Percentiles rank a stretch among this genome's conserved stretches.
phyloP scores from a whole-genome alignment of 163 green algal species.

The Chlorella variabilis region DNA sequence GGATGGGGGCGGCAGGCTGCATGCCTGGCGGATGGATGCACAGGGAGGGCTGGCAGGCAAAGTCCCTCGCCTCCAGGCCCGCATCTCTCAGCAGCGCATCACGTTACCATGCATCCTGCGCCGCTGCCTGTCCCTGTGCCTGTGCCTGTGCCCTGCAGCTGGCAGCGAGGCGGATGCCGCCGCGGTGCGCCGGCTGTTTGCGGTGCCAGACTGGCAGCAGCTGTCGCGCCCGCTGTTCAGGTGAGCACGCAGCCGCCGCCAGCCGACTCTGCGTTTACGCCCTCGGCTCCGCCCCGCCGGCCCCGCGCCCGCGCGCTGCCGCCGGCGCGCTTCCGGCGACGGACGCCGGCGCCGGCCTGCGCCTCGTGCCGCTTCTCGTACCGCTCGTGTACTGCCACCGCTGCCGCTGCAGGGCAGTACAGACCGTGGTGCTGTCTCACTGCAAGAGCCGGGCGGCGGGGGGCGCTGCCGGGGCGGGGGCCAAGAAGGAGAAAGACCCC shows the following conservation, averaged over 20 bases:
- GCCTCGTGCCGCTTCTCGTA: too few relatives aligned
- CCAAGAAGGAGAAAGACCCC: slow-evolving; percentile 44
- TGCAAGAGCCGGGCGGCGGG: background rate
- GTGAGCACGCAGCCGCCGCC: background rate
- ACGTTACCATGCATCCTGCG: too few relatives aligned
- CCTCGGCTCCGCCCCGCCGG: background rate
- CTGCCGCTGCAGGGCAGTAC: slow-evolving; percentile 14
- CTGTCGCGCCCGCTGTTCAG: slow-evolving; percentile 36
- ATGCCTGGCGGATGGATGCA: background rate
- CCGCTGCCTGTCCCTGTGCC: too few relatives aligned
- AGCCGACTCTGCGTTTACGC: too few relatives aligned
- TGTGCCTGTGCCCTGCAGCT: background rate
- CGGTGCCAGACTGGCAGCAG: slow-evolving; percentile 5
- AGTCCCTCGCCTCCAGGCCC: too few relatives aligned
- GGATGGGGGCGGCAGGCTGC: background rate
- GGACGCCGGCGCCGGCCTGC: too few relatives aligned
- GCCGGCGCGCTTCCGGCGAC: too few relatives aligned
- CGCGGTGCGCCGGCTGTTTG: slow-evolving; percentile 4
- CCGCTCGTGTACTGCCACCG: too few relatives aligned
- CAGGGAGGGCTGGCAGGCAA: too few relatives aligned
- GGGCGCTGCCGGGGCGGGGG: background rate
- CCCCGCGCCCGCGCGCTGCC: background rate
- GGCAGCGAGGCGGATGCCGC: slow-evolving; percentile 5
- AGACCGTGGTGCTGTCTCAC: slow-evolving; percentile 29
- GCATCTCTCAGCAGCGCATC: too few relatives aligned